Evolutionary conservation across 179 eudicot species (phyloP), one percentile per base, ranked within the genome.

Genomic region (Silene vulgaris): DNA sequence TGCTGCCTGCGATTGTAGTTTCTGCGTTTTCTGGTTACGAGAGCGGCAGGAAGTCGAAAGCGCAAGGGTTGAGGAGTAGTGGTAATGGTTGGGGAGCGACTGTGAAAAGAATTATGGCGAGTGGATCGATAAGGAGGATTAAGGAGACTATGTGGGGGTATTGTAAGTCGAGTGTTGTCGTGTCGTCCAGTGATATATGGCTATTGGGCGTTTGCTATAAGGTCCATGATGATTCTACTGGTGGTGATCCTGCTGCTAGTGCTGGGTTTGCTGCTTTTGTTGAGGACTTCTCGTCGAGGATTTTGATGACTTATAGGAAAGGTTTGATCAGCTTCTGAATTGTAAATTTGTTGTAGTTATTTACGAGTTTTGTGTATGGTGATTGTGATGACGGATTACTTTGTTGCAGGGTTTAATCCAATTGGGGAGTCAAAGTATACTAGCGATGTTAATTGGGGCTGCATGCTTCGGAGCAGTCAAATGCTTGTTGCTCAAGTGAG

Each of bases 401-500:
- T 17, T 73, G 60, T 32, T 76, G 77, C 80, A 95, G 99, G 97
- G 16, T 95, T 95, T 82, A 82, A 81, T 72, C 85, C 97, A 28
- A 92, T 95, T 85, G 96, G 88, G 74, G 96, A 92, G 63, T 83
- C 97, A 1, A 95, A 90, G 90, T 89, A 88, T 81, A 90, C 90
- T n/a, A 95, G 97, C 63, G 99, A 94, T 77, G 93, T 90, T 48
- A 81, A 87, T 70, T 95, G 99, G 97, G 99, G 99, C 7, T 95
- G 97, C 80, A 95, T 95, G 99, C 90, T 92, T 76, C 91, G 97
- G 72, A 95, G 97, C 81, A 89, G 97, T 80, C 97, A 95, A 85
- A 95, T 95, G 99, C 97, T 95, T 79, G 84, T 89, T 76, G 99
- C 97, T 45, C 97, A 95, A 86, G 96, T 86, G 80, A 79, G 78